These are phyloP conservation scores for Yamadazyma philogaea DNA, from an alignment of 805 yeast species.

Conservation along the genomic window DNA sequence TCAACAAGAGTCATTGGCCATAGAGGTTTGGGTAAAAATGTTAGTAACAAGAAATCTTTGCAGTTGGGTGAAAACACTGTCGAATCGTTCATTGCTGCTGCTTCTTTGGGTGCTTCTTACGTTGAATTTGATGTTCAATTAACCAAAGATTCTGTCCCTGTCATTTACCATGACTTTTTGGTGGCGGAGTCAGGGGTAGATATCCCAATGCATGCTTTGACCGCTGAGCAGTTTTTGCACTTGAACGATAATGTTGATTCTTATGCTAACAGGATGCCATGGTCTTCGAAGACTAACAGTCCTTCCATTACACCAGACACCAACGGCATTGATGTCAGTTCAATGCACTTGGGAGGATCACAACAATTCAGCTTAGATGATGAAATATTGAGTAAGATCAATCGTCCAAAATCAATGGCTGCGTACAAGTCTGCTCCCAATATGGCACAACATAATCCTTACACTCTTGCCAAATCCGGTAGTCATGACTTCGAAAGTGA, in stretches of 20 bases:
- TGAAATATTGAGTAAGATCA: constrained; percentile 29
- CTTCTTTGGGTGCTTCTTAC: constrained; percentile 92
- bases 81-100: constrained; percentile 93
- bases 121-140: constrained; percentile 96
- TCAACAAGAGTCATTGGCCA: constrained; percentile 93
- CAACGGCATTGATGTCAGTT: constrained; percentile 2
- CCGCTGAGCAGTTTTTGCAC: constrained; percentile 81
- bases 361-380: constrained; percentile 32
- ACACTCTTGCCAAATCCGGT: constrained; percentile 1
- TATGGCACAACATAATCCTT: constrained; percentile 13
- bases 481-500: constrained; percentile 11
- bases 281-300: constrained; percentile 11
- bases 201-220: constrained; percentile 90
- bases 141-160: constrained; percentile 88
- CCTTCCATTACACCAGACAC: constrained; percentile 3
- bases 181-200: constrained; percentile 96
- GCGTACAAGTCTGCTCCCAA: constrained; percentile 35
- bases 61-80: constrained; percentile 95
- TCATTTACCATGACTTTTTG: constrained; percentile 88
- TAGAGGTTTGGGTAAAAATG: constrained; percentile 90
- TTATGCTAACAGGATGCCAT: constrained; percentile 10
- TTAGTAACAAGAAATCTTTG: constrained; percentile 64
- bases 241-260: constrained; percentile 32
- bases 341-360: constrained; percentile 5
- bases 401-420: constrained; percentile 40